Conservation (phyloP, 306 rosid species). For the Oxytropis ochrocephala region DNA sequence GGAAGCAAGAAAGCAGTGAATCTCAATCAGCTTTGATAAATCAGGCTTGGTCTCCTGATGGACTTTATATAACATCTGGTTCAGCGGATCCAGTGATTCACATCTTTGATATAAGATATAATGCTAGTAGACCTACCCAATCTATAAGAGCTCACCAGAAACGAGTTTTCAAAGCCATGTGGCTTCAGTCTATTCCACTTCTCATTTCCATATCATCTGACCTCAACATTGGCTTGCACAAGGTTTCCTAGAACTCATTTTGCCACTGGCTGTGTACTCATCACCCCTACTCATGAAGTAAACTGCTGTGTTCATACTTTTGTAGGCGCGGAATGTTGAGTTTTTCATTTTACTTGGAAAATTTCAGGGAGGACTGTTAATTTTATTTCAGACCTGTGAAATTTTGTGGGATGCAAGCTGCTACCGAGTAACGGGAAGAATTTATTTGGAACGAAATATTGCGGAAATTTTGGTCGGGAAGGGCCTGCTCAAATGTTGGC, state of each 20-base stretch:
- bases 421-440: background rate
- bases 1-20: constrained; percentile 98
- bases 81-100: constrained; percentile 90
- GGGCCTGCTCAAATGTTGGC: background rate
- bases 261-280: background rate
- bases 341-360: background rate
- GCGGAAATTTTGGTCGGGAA: constrained; percentile 9
- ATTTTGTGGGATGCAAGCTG: constrained; percentile 11
- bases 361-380: background rate
- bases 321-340: background rate
- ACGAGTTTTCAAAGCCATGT: constrained; percentile 88
- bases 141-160: constrained; percentile 83
- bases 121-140: constrained; percentile 66
- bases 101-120: constrained; percentile 81
- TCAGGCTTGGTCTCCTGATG: constrained; percentile 99
- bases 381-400: background rate
- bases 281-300: background rate
- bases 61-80: constrained; percentile 76
- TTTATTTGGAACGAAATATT: background rate
- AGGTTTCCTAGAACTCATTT: constrained; percentile 31
- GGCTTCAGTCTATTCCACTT: constrained; percentile 79
- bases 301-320: background rate
- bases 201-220: constrained; percentile 93
- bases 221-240: constrained; percentile 78
- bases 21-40: constrained; percentile 95